Evolutionary conservation across 176 grass and related monocot genomes (phyloP).

Genomic region (Hordeum marinum): DNA sequence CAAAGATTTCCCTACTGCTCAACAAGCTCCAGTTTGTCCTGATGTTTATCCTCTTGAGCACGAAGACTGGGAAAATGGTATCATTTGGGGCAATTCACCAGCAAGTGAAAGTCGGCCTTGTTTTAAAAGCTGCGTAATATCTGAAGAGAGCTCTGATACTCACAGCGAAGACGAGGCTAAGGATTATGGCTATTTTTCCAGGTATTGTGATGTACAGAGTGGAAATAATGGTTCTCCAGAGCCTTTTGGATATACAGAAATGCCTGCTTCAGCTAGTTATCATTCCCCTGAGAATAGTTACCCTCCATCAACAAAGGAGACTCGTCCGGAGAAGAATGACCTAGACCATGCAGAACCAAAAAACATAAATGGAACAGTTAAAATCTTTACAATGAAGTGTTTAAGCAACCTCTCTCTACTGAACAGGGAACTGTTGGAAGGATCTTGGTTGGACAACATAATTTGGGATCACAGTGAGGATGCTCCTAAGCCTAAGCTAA

Average conservation of each 20-base stretch:
- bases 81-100: constrained; percentile 96
- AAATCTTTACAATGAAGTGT: constrained; percentile 32
- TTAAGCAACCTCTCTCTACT: constrained; percentile 66
- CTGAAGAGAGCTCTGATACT: constrained; percentile 50
- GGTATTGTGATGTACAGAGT: constrained; percentile 24
- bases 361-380: constrained; percentile 37
- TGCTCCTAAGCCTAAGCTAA: constrained; percentile 77
- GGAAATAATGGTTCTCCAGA: constrained; percentile 18
- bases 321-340: constrained; percentile 20
- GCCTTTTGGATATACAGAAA: constrained; percentile 42
- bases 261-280: constrained; percentile 41
- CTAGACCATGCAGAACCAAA: constrained; percentile 21
- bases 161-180: constrained; percentile 29
- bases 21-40: constrained; percentile 56
- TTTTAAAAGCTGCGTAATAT: constrained; percentile 52
- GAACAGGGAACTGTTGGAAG: constrained; percentile 76
- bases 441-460: constrained; percentile 87
- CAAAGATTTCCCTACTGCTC: constrained; percentile 25
- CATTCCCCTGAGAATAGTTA: constrained; percentile 14
- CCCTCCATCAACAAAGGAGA: constrained; percentile 28
- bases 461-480: constrained; percentile 69
- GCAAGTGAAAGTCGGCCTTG: constrained; percentile 35
- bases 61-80: constrained; percentile 83
- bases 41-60: constrained; percentile 94
- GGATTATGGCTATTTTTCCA: constrained; percentile 9